Evolutionary conservation across 805 yeast species (phyloP).

Genomic region (Saccharomycopsis amapae): DNA sequence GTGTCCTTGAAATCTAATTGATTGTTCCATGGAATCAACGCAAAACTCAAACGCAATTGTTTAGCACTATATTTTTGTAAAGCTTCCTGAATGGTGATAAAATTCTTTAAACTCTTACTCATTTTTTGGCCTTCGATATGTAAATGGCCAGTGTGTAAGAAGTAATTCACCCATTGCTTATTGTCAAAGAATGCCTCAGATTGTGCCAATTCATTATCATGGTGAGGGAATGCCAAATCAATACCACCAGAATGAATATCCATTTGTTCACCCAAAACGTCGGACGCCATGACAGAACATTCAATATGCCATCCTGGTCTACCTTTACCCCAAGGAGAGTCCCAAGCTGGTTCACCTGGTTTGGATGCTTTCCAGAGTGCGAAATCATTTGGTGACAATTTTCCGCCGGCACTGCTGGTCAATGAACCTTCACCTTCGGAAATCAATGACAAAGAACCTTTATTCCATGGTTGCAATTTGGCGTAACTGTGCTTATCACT

Average conservation of each 20-base stretch:
- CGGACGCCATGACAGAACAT: constrained; percentile 97
- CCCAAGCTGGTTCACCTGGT: constrained; percentile 97
- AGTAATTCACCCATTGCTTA: constrained; percentile 94
- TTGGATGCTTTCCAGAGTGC: constrained; percentile 96
- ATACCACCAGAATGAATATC: constrained; percentile 97
- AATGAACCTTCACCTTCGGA: constrained; percentile 87
- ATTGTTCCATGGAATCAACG: constrained; percentile 86
- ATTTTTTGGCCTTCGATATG: constrained; percentile 98
- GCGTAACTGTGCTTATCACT: constrained; percentile 77
- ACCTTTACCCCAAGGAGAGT: constrained; percentile 93
- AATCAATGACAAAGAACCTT: constrained; percentile 76
- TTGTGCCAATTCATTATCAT: constrained; percentile 97
- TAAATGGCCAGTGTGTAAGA: constrained; percentile 93
- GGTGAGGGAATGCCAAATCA: constrained; percentile 97
- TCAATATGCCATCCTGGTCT: constrained; percentile 99
- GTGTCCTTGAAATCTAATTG: constrained; percentile 88
- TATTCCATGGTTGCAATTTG: constrained; percentile 97
- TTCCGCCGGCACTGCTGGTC: constrained; percentile 41
- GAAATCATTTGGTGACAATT: constrained; percentile 75
- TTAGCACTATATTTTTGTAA: constrained; percentile 61
- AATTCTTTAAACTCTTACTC: constrained; percentile 93
- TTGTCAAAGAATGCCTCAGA: constrained; percentile 87
- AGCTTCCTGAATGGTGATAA: constrained; percentile 91
- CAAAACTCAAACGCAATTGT: constrained; percentile 86
- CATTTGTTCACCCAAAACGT: constrained; percentile 71